phyloP scores from a whole-genome alignment of 1,284 basidiomycete genomes.

The Ustilago tritici region DNA sequence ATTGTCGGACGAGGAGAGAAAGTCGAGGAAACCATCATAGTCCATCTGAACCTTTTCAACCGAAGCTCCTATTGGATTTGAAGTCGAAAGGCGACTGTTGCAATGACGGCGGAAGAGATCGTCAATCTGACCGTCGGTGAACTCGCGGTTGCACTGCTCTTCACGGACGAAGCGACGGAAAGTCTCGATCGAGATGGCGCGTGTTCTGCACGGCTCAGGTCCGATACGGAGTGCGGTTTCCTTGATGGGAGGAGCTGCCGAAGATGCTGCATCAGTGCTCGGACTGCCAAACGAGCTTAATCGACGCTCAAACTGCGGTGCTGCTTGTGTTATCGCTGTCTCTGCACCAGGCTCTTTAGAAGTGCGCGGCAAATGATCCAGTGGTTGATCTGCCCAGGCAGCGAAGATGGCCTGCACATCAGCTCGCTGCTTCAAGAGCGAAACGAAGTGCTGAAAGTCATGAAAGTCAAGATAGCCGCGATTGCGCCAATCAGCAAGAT shows the following conservation, averaged over 20 bases:
- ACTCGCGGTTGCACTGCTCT: conserved; percentile 55
- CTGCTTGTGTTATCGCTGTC: neutral
- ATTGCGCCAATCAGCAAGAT: conserved; percentile 80
- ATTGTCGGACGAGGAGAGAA: conserved; percentile 65
- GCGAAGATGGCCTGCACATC: conserved; percentile 77
- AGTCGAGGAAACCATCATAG: conserved; percentile 62
- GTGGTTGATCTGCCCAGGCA: conserved; percentile 41
- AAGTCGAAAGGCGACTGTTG: conserved; percentile 38
- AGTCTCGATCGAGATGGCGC: conserved; percentile 34
- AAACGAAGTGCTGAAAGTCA: conserved; percentile 87
- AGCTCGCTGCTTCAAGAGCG: conserved; percentile 82
- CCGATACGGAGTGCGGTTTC: conserved; percentile 4
- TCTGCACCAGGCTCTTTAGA: neutral
- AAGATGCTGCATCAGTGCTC: neutral
- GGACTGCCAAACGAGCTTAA: neutral
- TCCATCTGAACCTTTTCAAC: conserved; percentile 31
- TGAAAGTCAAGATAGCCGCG: conserved; percentile 81
- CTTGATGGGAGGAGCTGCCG: conserved; percentile 11
- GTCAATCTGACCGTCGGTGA: conserved; percentile 34
- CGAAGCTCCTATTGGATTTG: conserved; percentile 6
- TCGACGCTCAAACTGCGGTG: neutral
- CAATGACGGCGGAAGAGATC: conserved; percentile 45
- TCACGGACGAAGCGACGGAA: conserved; percentile 54
- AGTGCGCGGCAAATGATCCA: conserved; percentile 11
- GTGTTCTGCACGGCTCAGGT: conserved; percentile 23